Conservation (phyloP, 768 basidiomycete genomes). For the Daedaleopsis nitida region DNA sequence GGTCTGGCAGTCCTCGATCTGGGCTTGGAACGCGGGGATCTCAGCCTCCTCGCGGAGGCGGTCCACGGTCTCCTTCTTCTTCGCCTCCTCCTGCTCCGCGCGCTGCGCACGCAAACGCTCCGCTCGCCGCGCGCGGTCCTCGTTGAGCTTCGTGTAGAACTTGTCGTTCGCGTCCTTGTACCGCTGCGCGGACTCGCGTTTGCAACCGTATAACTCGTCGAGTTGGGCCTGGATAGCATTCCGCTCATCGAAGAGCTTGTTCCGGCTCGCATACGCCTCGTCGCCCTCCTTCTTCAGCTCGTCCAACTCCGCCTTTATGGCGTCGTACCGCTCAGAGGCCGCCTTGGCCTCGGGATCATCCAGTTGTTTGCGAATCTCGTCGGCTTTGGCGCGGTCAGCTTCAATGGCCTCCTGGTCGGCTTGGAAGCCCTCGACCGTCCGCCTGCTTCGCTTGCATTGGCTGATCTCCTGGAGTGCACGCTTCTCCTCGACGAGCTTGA, state of each 20-base stretch:
- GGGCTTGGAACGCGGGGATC: slow-evolving; percentile 83
- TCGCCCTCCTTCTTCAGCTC: slow-evolving; percentile 85
- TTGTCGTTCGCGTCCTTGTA: slow-evolving; percentile 85
- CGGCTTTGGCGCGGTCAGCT: slow-evolving; percentile 69
- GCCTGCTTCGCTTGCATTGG: slow-evolving; percentile 68
- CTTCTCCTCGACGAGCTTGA: slow-evolving; percentile 96
- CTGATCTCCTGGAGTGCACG: slow-evolving; percentile 90
- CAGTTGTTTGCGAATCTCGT: slow-evolving; percentile 78
- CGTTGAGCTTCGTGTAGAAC: slow-evolving; percentile 82
- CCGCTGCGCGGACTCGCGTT: slow-evolving; percentile 68
- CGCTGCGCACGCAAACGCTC: slow-evolving; percentile 77
- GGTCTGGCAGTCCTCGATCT: slow-evolving; percentile 96
- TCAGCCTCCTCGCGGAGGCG: slow-evolving; percentile 90
- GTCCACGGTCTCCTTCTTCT: slow-evolving; percentile 77
- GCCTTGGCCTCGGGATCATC: slow-evolving; percentile 92
- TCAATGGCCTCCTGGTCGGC: slow-evolving; percentile 81
- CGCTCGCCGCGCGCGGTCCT: slow-evolving; percentile 83
- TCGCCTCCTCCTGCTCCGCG: slow-evolving; percentile 74
- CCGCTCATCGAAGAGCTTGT: slow-evolving; percentile 86
- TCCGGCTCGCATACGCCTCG: slow-evolving; percentile 77
- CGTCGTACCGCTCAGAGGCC: slow-evolving; percentile 76
- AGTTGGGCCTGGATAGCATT: slow-evolving; percentile 70
- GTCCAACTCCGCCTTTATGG: slow-evolving; percentile 83
- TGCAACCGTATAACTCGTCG: slow-evolving; percentile 70
- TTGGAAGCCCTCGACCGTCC: slow-evolving; percentile 79